Percentiles rank a stretch among this genome's conserved stretches.
These are phyloP conservation scores for Phytophthora podocarpi DNA, from an alignment of 352 stramenopile genomes.

Conservation along the genomic window DNA sequence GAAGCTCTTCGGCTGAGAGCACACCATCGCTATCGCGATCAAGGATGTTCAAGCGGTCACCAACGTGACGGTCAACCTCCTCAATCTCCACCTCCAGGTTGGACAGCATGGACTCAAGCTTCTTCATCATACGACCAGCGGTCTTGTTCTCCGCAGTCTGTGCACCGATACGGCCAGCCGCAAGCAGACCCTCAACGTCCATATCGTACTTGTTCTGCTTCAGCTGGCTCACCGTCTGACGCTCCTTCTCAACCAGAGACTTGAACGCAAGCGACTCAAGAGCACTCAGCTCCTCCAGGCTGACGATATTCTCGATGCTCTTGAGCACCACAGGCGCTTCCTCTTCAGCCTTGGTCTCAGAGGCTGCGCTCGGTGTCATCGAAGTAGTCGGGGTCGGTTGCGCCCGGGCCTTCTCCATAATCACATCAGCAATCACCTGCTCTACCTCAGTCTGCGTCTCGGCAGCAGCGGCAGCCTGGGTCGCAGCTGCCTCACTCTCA, in stretches of 20 bases:
- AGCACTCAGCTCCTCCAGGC: slow-evolving; percentile 78
- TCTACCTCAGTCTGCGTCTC: slow-evolving; percentile 41
- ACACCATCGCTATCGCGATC: slow-evolving; percentile 98
- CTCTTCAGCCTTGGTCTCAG: slow-evolving; percentile 23
- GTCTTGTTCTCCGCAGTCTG: slow-evolving; percentile 88
- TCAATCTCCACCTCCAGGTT: slow-evolving; percentile 95
- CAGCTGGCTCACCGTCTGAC: slow-evolving; percentile 81
- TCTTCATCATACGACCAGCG: slow-evolving; percentile 91
- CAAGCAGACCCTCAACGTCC: slow-evolving; percentile 80
- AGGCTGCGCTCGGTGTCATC: not conserved
- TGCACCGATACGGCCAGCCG: slow-evolving; percentile 80
- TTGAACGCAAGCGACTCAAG: slow-evolving; percentile 88
- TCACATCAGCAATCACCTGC: slow-evolving; percentile 40
- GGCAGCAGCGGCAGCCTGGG: slow-evolving; percentile 30
- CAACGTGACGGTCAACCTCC: slow-evolving; percentile 95
- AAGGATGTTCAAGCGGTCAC: slow-evolving; percentile 97
- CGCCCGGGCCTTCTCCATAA: slow-evolving; percentile 34
- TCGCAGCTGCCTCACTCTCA: slow-evolving; percentile 58
- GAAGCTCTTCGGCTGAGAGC: slow-evolving; percentile 95
- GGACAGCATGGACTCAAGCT: slow-evolving; percentile 93
- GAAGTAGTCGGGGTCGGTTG: slow-evolving; percentile 14
- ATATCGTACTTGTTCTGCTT: slow-evolving; percentile 91
- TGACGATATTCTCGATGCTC: slow-evolving; percentile 79
- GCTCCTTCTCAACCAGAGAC: slow-evolving; percentile 88
- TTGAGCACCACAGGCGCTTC: slow-evolving; percentile 43